These are phyloP conservation scores for Penicillium paradoxum DNA, from an alignment of 495 filamentous ascomycete species.

Conservation along the genomic window DNA sequence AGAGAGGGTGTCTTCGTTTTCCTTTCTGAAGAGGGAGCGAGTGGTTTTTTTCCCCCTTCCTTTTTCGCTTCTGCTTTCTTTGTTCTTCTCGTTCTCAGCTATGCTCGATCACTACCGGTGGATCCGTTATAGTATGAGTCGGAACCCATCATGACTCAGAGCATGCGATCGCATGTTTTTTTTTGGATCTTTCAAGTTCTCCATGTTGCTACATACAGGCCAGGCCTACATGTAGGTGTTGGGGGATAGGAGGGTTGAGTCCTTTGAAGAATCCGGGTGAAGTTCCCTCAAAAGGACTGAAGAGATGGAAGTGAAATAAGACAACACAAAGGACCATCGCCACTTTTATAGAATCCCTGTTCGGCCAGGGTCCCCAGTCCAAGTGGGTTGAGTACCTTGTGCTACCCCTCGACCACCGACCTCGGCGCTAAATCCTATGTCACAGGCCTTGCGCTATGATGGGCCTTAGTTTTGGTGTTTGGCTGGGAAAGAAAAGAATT, in stretches of 20 bases:
- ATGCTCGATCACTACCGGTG: too few relatives aligned
- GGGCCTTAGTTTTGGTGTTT: background rate
- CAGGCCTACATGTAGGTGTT: too few relatives aligned
- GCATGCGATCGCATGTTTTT: too few relatives aligned
- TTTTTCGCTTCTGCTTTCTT: too few relatives aligned
- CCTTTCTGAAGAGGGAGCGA: too few relatives aligned
- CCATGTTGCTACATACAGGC: too few relatives aligned
- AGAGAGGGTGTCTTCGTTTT: background rate
- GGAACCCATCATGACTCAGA: too few relatives aligned
- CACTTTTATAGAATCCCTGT: constrained; percentile 7
- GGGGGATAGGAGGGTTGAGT: too few relatives aligned
- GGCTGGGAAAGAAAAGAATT: background rate
- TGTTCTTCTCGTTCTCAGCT: too few relatives aligned
- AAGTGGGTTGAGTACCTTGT: constrained; percentile 24
- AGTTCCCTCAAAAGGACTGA: background rate
- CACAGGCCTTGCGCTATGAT: background rate
- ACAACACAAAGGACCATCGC: background rate
- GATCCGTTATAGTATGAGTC: too few relatives aligned
- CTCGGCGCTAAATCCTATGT: background rate
- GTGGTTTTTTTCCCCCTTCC: background rate
- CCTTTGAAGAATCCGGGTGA: too few relatives aligned
- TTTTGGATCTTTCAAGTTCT: too few relatives aligned
- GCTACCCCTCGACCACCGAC: constrained; percentile 16
- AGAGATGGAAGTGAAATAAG: background rate
- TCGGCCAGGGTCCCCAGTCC: constrained; percentile 23